Percentiles rank a stretch among this genome's conserved stretches.
phyloP scores from a whole-genome alignment of 768 basidiomycete species.

The Mycena belliarum region DNA sequence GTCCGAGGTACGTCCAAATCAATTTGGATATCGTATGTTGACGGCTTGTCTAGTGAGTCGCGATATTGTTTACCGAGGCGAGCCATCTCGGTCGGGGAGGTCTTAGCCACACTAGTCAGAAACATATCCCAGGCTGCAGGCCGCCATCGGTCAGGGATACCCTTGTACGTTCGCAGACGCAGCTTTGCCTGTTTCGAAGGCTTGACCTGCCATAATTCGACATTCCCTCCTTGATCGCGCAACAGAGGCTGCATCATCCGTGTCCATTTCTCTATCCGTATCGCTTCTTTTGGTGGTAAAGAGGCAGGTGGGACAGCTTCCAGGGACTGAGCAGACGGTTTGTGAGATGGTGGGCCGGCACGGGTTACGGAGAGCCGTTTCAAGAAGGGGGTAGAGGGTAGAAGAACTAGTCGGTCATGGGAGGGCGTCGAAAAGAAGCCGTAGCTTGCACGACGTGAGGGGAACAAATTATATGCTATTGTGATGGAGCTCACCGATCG shows the following conservation, averaged over 20 bases:
- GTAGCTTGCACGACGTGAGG: constrained; percentile 55
- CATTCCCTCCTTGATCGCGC: constrained; percentile 78
- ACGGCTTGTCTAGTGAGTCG: constrained; percentile 74
- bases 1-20: constrained; percentile 97
- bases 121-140: constrained; percentile 89
- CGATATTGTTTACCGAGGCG: constrained; percentile 52
- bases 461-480: not conserved
- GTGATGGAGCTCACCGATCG: constrained; percentile 69
- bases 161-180: constrained; percentile 84
- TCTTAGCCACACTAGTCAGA: constrained; percentile 54
- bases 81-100: constrained; percentile 46
- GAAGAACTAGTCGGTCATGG: constrained; percentile 80
- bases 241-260: constrained; percentile 76
- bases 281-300: constrained; percentile 60
- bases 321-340: constrained; percentile 48
- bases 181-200: constrained; percentile 67
- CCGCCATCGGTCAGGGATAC: constrained; percentile 96
- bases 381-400: constrained; percentile 61
- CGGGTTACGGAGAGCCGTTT: constrained; percentile 55
- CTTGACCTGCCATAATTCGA: constrained; percentile 70
- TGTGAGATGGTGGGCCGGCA: constrained; percentile 46
- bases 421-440: constrained; percentile 84
- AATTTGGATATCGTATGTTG: constrained; percentile 92
- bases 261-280: constrained; percentile 91
- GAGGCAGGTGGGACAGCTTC: constrained; percentile 49